Evolutionary conservation across 306 rosid genomes (phyloP).

Genomic region (Rubus idaeus): DNA sequence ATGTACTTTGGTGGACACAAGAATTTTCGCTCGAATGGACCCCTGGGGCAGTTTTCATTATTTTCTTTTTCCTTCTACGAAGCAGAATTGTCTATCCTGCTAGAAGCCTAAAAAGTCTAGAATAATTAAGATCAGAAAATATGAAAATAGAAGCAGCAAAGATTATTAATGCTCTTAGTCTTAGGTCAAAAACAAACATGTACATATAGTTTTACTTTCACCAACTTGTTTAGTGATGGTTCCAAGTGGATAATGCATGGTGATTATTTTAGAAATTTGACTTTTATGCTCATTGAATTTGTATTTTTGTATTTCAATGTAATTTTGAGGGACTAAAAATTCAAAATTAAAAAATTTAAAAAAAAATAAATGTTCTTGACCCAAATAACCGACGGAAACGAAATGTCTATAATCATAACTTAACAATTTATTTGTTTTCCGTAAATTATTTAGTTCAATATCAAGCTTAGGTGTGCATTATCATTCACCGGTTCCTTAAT

Average conservation of each 20-base stretch:
- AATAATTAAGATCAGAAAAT: neutral
- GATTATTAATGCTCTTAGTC: neutral
- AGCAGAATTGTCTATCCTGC: neutral
- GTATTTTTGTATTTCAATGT: too few species aligned
- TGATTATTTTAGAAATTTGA: too few species aligned
- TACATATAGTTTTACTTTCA: neutral
- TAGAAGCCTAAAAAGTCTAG: neutral
- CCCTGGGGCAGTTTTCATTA: neutral
- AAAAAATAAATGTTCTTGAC: too few species aligned
- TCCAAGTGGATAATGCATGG: neutral
- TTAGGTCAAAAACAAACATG: neutral
- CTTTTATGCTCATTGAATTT: too few species aligned
- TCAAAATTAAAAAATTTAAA: too few species aligned
- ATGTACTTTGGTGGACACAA: too few species aligned
- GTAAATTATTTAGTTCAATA: too few species aligned
- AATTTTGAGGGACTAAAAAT: too few species aligned
- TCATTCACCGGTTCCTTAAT: too few species aligned
- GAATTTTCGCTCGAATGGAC: neutral
- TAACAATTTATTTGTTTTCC: neutral
- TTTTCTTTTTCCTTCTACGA: neutral
- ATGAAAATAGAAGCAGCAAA: neutral
- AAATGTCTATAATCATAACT: neutral
- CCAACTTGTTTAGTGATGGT: neutral
- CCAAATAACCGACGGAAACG: neutral
- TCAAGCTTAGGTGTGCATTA: too few species aligned